Evolutionary conservation across 495 filamentous ascomycete genomes (phyloP), one percentile per base, ranked within the genome.

Genomic region (Trichoderma parareesei): DNA sequence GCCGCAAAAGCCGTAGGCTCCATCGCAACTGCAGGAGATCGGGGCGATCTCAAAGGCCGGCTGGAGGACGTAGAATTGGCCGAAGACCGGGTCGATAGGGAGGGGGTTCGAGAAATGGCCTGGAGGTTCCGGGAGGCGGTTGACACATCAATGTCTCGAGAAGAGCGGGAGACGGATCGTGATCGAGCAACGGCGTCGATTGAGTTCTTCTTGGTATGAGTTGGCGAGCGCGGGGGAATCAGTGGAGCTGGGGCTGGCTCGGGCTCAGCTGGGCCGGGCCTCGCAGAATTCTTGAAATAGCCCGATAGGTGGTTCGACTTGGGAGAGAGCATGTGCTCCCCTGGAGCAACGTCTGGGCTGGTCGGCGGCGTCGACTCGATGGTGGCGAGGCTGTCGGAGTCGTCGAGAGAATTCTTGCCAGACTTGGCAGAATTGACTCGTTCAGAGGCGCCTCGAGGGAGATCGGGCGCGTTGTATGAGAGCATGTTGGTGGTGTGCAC

Each of bases 401-500:
- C 87, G 38, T 77, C 74, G 63, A 79, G 77, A 33, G 27, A 27
- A 27, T 27, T 27, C 27, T 27, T 27, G 27, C 27, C 27, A 27
- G 76, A 79, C 67, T 86, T 82, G 43, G 76, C 77, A 35, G 85
- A 72, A 7, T 80, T 84, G 35, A 82, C 79, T 9, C 82, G 78
- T 40, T 13, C 33, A 18, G 64, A 40, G 10, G 65, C 73, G 57
- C 67, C 79, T 64, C 81, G 84, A 68, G 78, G 82, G 68, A 91
- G 82, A 72, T 92, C 88, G 37, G 94, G 95, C 11, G 94, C 92
- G 70, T 93, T 92, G 81, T 94, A 96, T 18, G 90, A 89, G 18
- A 97, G 87, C 87, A 93, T 91, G 74, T 98, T 98, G 65, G 95
- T 98, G 4, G 95, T 96, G 20, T 93, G 96, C 38, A 97, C 76